phyloP scores from a whole-genome alignment of 306 rosid genomes.

The Quercus gilva region DNA sequence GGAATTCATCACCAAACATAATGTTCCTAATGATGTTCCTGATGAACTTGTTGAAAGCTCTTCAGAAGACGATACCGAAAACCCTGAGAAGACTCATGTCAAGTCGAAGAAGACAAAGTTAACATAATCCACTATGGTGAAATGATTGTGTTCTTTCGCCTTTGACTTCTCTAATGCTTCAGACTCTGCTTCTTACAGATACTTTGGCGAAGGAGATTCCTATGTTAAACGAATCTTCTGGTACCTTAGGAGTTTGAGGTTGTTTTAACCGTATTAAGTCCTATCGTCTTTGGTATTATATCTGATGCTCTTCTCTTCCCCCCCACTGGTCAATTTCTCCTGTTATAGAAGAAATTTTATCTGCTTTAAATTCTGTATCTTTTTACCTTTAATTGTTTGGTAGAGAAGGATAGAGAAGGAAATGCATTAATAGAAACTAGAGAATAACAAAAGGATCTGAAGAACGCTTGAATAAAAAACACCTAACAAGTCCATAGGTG shows the following conservation, averaged over 20 bases:
- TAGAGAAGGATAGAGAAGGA: too few species aligned
- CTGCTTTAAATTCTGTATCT: too few species aligned
- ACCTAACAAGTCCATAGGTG: too few species aligned
- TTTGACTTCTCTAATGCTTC: background rate
- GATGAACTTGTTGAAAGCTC: constrained; percentile 65
- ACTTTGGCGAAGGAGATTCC: background rate
- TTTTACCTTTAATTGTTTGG: too few species aligned
- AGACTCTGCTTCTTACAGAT: background rate
- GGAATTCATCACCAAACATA: constrained; percentile 81
- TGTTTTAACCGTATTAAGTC: background rate
- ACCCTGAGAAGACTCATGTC: constrained; percentile 44
- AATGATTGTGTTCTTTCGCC: background rate
- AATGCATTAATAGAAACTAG: too few species aligned
- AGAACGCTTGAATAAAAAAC: too few species aligned
- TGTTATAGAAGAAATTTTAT: too few species aligned
- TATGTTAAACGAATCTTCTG: background rate
- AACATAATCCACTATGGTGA: constrained; percentile 29
- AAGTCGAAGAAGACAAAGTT: constrained; percentile 72
- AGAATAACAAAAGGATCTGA: too few species aligned
- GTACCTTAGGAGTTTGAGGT: background rate
- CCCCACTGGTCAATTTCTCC: too few species aligned
- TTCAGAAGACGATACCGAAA: constrained; percentile 59
- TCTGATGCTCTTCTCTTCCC: too few species aligned
- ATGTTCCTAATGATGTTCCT: constrained; percentile 78
- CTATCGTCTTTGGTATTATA: too few species aligned